Evolutionary conservation across 2,329 filamentous ascomycete species (phyloP).

Genomic region (Paraphaeosphaeria minitans): DNA sequence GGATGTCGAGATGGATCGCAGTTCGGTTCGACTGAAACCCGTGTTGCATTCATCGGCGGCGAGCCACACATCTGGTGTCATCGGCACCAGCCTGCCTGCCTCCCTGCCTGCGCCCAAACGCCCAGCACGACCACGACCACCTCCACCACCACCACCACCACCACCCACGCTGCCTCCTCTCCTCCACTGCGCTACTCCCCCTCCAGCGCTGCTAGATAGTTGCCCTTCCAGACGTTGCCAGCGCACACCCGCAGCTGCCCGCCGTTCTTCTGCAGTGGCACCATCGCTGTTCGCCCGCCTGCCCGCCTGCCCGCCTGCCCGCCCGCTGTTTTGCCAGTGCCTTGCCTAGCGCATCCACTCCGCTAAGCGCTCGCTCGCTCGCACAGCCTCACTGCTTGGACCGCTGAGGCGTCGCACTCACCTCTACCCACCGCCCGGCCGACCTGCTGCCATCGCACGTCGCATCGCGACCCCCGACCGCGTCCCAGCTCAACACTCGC

Average conservation of each 20-base stretch:
- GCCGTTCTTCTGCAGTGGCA: conserved; percentile 6
- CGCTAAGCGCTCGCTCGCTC: conserved; percentile 3
- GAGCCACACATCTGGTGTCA: conserved; percentile 1
- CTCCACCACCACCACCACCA: not conserved
- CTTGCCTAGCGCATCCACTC: conserved; percentile 1
- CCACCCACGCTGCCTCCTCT: not conserved
- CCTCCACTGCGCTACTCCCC: not conserved
- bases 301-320: not conserved
- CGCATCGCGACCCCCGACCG: conserved; percentile 11
- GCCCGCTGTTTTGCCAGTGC: not conserved
- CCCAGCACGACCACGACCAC: not conserved
- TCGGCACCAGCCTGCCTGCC: not conserved
- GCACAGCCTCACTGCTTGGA: conserved; percentile 2
- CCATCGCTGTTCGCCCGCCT: no score
- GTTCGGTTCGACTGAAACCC: not conserved
- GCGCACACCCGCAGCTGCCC: conserved; percentile 1
- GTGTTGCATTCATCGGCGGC: conserved; percentile 4
- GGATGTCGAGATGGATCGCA: no score
- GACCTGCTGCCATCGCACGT: conserved; percentile 6
- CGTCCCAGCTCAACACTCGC: conserved; percentile 2
- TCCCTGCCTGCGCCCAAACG: not conserved
- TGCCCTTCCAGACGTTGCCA: conserved; percentile 1
- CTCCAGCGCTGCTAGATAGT: not conserved
- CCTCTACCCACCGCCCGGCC: conserved; percentile 1
- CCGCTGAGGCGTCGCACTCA: not conserved